These are phyloP conservation scores for Polychaeton citri DNA, from an alignment of 2,329 filamentous ascomycete species.

Conservation along the genomic window DNA sequence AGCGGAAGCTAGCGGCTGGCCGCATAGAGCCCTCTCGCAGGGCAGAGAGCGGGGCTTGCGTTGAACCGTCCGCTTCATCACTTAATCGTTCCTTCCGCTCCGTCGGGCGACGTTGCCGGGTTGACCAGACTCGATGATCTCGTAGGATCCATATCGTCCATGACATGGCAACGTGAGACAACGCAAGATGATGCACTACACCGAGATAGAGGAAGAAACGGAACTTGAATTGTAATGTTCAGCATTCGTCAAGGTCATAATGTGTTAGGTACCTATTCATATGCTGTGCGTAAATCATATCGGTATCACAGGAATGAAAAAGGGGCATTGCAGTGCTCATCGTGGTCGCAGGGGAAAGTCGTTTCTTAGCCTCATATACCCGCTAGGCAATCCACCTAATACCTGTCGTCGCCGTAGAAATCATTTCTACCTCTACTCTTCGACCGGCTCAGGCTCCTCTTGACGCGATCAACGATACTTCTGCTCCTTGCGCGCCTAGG, in stretches of 20 bases:
- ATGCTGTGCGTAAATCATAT: not conserved
- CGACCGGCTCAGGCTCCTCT: not conserved
- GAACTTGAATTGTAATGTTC: not conserved
- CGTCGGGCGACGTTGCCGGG: not conserved
- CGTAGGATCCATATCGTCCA: not conserved
- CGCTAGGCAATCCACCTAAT: not conserved
- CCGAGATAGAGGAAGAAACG: too few species aligned
- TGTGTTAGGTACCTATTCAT: not conserved
- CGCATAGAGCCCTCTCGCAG: not conserved
- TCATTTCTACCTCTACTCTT: not conserved
- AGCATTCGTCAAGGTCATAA: not conserved
- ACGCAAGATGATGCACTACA: not conserved
- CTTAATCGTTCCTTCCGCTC: not conserved
- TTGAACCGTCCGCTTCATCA: not conserved
- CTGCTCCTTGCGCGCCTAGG: not conserved
- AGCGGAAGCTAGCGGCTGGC: not conserved
- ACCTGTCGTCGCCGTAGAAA: not conserved
- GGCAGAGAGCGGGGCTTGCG: not conserved
- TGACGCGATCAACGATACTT: not conserved
- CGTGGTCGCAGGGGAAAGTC: not conserved
- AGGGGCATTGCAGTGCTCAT: not conserved
- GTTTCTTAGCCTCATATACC: not conserved
- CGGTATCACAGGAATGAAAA: not conserved
- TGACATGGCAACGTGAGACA: not conserved
- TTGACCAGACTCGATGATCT: not conserved